These are phyloP conservation scores for Articulospora tetracladia DNA, from an alignment of 495 filamentous ascomycete species.

Conservation along the genomic window DNA sequence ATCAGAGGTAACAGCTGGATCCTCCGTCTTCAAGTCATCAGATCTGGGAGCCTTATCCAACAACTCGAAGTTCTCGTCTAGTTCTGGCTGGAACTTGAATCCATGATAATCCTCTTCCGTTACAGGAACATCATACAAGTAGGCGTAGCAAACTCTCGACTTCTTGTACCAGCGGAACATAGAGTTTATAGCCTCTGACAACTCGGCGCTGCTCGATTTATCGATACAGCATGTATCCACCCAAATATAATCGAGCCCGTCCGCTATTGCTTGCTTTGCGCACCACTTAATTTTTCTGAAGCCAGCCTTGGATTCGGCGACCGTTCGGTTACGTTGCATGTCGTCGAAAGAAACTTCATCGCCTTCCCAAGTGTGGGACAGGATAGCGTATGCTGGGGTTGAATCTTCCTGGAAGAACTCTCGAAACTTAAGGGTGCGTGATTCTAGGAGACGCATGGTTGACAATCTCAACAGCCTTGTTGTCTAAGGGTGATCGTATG, in stretches of 20 bases:
- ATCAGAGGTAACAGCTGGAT: too few species aligned
- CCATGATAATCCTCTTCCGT: too few species aligned
- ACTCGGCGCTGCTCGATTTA: too few species aligned
- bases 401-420: background rate
- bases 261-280: background rate
- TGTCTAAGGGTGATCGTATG: too few species aligned
- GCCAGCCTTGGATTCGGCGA: background rate
- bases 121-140: background rate
- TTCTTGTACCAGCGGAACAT: background rate
- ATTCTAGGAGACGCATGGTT: too few species aligned
- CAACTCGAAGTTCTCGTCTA: too few species aligned
- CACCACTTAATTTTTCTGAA: background rate
- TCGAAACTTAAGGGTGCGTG: too few species aligned
- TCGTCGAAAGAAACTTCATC: slow-evolving; percentile 3
- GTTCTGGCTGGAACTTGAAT: too few species aligned
- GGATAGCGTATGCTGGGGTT: slow-evolving; percentile 1
- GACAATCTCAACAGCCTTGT: too few species aligned
- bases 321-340: background rate
- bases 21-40: too few species aligned
- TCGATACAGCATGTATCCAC: slow-evolving; percentile 10
- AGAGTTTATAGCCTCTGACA: too few species aligned
- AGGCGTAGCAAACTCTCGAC: background rate
- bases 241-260: background rate
- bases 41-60: too few species aligned
- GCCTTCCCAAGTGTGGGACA: slow-evolving; percentile 8